Conservation (phyloP, 2,329 filamentous ascomycete species). For the Aspergillus fumigatus region DNA sequence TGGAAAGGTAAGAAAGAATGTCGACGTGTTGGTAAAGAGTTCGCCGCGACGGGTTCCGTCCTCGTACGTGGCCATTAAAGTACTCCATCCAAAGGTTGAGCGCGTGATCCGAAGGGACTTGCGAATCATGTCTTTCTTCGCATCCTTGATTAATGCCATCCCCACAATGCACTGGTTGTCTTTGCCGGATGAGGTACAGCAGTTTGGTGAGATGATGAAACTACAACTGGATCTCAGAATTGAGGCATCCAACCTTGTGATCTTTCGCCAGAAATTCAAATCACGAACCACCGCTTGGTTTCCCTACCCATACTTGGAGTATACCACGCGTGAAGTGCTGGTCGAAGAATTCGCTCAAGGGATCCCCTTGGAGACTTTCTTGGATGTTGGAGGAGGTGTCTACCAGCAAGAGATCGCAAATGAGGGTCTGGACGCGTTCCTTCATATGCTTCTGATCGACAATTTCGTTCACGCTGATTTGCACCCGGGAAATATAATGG, state of each 20-base stretch:
- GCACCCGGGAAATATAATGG: constrained; percentile 98
- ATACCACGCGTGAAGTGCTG: constrained; percentile 85
- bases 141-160: constrained; percentile 73
- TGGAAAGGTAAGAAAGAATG: constrained; percentile 70
- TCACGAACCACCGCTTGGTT: constrained; percentile 92
- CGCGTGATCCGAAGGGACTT: constrained; percentile 85
- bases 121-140: constrained; percentile 91
- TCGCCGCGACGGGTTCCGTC: constrained; percentile 82
- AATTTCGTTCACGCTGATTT: constrained; percentile 97
- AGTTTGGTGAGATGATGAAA: constrained; percentile 98
- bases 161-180: constrained; percentile 98
- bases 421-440: constrained; percentile 89
- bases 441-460: constrained; percentile 94
- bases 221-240: constrained; percentile 94
- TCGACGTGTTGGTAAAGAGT: constrained; percentile 82
- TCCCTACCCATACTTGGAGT: constrained; percentile 87
- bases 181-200: constrained; percentile 84
- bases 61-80: constrained; percentile 90
- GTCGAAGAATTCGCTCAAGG: constrained; percentile 96
- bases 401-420: constrained; percentile 94
- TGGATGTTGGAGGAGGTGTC: constrained; percentile 84
- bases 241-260: constrained; percentile 80
- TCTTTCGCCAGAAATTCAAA: constrained; percentile 87
- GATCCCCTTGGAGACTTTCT: constrained; percentile 82
- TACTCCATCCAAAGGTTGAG: constrained; percentile 88